Base-by-base conservation (phyloP, 768 basidiomycete species). In the Phaeotremella skinneri region DNA sequence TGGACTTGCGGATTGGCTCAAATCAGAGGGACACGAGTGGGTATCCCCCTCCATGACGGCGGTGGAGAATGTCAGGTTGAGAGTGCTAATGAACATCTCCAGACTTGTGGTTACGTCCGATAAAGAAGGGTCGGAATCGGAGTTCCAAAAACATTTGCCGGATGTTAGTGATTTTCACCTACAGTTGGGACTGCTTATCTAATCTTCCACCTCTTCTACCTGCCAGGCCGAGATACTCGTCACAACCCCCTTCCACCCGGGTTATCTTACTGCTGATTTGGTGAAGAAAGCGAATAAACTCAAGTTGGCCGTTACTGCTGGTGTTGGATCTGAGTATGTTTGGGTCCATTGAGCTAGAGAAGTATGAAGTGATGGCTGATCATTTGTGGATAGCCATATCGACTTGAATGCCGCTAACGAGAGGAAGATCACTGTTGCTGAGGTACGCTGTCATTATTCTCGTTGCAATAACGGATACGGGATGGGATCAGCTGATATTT, bases 381-480 rank as follows among this genome's bases (percentile, higher is more conserved):
- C 14, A 20, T 47, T 30, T n/a, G 14, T 26, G 55, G n/a, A 9
- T n/a, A 67, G 66, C 52, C 70, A 72, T 49, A 60, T 72, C 60
- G 91, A 93, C 74, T 83, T 94, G 60, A 87, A 92, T 76, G 88
- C 90, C 21, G 87, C 89, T 25, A 90, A 89, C 64, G 85, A 90
- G 73, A 80, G 83, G 67, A 82, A 82, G 58, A 85, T 92, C 67
- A 87, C 90, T 73, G 91, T 90, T 23, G 80, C 88, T 58, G 90
- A 91, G 77, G 71, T 73, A 32, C 31, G 57, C 32, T 25, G 14
- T 27, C 16, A 21, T 16, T 20, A 7, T 37, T 37, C 34, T 37
- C 9, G 7, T 37, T 7, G 17, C 34, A 37, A 37, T 17, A 37
- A 37, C 17, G 34, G 34, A 7, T 7, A 7, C 9, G 34, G 9